Evolutionary conservation across 1,284 basidiomycete genomes (phyloP).

Genomic region (Sporisorium iseilematis-ciliati): DNA sequence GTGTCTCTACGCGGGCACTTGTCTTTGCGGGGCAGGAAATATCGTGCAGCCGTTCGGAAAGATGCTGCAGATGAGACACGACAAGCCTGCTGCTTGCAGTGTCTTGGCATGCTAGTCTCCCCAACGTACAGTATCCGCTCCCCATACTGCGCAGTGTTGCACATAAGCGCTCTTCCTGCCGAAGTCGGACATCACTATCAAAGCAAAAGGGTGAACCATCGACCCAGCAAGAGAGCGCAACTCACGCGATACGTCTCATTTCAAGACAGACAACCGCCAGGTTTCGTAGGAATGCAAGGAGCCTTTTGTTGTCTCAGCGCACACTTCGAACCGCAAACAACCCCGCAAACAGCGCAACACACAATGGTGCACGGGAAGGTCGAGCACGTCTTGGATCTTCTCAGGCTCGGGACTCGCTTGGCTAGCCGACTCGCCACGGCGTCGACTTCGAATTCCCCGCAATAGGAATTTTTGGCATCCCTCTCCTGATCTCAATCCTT

Average conservation of each 20-base stretch:
- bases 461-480: no score
- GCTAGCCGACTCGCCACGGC: neutral
- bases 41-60: constrained; percentile 4
- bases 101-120: constrained; percentile 2
- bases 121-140: neutral
- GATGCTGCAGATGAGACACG: constrained; percentile 8
- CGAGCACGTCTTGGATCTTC: no score
- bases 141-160: neutral
- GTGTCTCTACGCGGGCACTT: no score
- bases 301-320: no score
- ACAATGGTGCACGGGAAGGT: no score
- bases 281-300: no score
- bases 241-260: neutral
- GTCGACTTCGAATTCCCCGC: neutral
- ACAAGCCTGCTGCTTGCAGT: no score
- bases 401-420: neutral
- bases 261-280: no score
- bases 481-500: no score
- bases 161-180: neutral
- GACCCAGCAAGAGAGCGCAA: neutral
- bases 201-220: neutral
- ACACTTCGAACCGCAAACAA: no score
- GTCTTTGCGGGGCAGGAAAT: neutral
- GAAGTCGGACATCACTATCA: neutral
- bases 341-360: no score